These are phyloP conservation scores for Triticum monococcum DNA, from an alignment of 176 grass and related monocot genomes.

Conservation along the genomic window DNA sequence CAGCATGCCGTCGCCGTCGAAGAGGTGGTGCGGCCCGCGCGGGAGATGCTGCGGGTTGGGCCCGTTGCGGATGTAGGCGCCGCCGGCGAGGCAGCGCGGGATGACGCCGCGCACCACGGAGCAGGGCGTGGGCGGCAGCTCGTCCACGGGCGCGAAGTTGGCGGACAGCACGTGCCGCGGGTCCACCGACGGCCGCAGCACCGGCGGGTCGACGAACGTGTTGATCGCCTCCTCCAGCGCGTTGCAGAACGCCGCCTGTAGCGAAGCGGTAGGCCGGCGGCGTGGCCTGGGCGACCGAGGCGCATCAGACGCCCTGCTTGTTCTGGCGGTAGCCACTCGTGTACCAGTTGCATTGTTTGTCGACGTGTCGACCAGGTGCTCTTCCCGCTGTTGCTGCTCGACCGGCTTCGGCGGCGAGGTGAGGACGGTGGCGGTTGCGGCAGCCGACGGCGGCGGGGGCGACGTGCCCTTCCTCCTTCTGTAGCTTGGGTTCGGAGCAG, in stretches of 20 bases:
- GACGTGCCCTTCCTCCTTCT: conserved; percentile 33
- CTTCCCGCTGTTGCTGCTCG: background rate
- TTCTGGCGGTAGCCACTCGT: background rate
- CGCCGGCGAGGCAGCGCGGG: conserved; percentile 75
- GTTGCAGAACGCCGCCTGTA: conserved; percentile 70
- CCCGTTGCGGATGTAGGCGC: conserved; percentile 94
- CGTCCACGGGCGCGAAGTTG: conserved; percentile 90
- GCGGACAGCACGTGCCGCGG: conserved; percentile 60
- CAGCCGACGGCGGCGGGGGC: conserved; percentile 20
- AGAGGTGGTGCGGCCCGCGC: conserved; percentile 78
- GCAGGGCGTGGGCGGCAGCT: conserved; percentile 77
- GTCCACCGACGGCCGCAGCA: conserved; percentile 74
- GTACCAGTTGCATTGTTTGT: background rate
- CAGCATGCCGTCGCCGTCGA: conserved; percentile 96
- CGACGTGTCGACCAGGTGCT: background rate
- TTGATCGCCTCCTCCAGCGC: conserved; percentile 84
- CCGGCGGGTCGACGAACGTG: conserved; percentile 83
- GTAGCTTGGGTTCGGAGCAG: conserved; percentile 20
- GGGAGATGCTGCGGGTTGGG: conserved; percentile 93
- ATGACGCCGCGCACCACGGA: conserved; percentile 68
- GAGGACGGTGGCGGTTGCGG: conserved; percentile 14
- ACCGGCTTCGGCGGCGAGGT: conserved; percentile 26
- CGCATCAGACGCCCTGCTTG: background rate
- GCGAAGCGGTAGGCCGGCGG: conserved; percentile 23
- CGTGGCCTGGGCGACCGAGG: conserved; percentile 18